A percentile compares a stretch with the other conserved stretches of the same genome.
Evolutionary conservation across 495 filamentous ascomycete genomes (phyloP).

Genomic region (Emericellopsis terricola): DNA sequence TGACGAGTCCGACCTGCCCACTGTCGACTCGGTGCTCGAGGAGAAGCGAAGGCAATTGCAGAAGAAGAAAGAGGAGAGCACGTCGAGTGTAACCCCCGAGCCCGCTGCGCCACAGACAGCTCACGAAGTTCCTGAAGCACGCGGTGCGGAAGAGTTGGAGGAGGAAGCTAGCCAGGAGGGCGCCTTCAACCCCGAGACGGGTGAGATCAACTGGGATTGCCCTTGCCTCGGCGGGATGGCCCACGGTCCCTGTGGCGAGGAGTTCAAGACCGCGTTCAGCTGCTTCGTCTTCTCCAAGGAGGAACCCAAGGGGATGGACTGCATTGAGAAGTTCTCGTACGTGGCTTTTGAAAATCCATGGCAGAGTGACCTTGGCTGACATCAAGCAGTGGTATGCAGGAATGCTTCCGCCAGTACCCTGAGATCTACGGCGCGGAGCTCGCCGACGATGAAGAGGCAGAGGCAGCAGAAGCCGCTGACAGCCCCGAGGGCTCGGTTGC

Average conservation of each 20-base stretch:
- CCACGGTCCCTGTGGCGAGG: slow-evolving; percentile 83
- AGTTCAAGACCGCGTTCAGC: slow-evolving; percentile 89
- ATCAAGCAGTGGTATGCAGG: slow-evolving; percentile 65
- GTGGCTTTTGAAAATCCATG: slow-evolving; percentile 9
- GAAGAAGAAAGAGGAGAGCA: slow-evolving; percentile 7
- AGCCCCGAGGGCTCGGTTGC: neutral
- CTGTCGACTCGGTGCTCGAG: slow-evolving; percentile 30
- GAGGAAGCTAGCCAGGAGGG: slow-evolving; percentile 70
- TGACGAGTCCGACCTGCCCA: slow-evolving; percentile 26
- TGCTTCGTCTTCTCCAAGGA: slow-evolving; percentile 91
- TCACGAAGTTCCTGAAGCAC: slow-evolving; percentile 6
- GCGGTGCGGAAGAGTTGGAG: slow-evolving; percentile 41
- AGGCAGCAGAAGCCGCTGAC: slow-evolving; percentile 16
- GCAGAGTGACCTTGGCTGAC: slow-evolving; percentile 10
- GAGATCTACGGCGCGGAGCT: slow-evolving; percentile 87
- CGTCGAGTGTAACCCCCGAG: too few species aligned
- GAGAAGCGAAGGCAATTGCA: slow-evolving; percentile 27
- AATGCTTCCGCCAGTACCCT: slow-evolving; percentile 83
- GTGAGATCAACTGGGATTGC: slow-evolving; percentile 99
- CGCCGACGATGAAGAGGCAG: slow-evolving; percentile 52
- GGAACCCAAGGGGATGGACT: slow-evolving; percentile 97
- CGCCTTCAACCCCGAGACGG: slow-evolving; percentile 94
- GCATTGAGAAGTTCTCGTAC: slow-evolving; percentile 95
- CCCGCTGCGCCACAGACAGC: slow-evolving; percentile 5
- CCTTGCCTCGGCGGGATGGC: slow-evolving; percentile 97